Base-by-base conservation (phyloP, 306 rosid genomes). In the Erythrophleum fordii region DNA sequence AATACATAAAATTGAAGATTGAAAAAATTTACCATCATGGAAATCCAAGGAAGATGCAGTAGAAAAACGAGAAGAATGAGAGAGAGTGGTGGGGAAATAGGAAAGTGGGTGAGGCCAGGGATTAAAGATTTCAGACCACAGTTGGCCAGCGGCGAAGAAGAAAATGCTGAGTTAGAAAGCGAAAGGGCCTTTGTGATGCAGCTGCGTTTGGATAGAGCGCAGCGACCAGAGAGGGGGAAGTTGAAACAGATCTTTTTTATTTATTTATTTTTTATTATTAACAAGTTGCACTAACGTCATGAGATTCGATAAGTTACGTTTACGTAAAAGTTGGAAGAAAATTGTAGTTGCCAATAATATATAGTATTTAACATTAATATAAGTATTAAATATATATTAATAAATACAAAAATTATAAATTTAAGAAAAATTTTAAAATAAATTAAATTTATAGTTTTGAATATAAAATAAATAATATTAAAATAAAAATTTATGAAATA, bases 141-240 rank as follows among this genome's bases (percentile, higher is more conserved):
- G 71, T 65, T 35, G 71, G 71, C 46, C 16, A 65, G 28, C 28
- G 71, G 48, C 18, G 48, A 65, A 35, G 71, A 65, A 65, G 45
- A 65, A 18, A 10, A 18, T 64, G 5, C 23, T 0, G 12, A 20
- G 60, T 29, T 4, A n/a, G 70, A 64, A 62, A 34, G 70, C 69
- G 26, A 31, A 16, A 34, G 23, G 44, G 69, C 23, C 9, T 5
- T 5, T 17, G 44, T 62, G 70, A 17, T 31, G 44, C 8, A 25
- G 8, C 23, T 34, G 23, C 69, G 44, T 17, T 7, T 62, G 69
- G 23, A 45, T 18, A 25, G 8, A 10, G 34, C 4, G 66, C 1
- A 60, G 41, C 29, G 6, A 56, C 29, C 62, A 56, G 31, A 0
- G 42, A 23, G 42, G 7, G 1, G 29, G 28, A 55, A 20, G 23